Base-by-base conservation (phyloP, 1,284 basidiomycete species). In the Cystobasidiaceae sp. region DNA sequence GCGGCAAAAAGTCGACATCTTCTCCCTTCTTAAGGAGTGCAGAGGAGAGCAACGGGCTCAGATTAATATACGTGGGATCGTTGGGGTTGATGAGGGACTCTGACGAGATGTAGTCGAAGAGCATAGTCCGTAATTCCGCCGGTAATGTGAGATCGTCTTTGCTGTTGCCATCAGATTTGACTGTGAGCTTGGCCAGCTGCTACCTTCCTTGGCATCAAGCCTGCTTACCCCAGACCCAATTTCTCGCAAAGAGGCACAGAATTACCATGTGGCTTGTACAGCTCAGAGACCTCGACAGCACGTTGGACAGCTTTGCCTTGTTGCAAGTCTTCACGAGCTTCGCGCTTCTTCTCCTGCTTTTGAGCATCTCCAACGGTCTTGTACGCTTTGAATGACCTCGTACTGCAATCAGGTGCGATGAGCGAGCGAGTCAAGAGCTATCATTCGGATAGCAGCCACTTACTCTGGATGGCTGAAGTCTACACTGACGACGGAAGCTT, bases 1-100 rank as follows among this genome's bases (percentile, higher is more conserved):
- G 61, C 33, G 61, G 51, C 52, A 64, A 56, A 23, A 64, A 64
- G 33, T 56, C 52, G 11, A 56, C 21, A 39, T 64, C 43, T 49
- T 64, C 61, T 23, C 61, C 61, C 45, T 64, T 64, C 61, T 64
- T 64, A n/a, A 64, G 44, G 6, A 64, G 19, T 2, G 51, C 61
- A 13, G 17, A 15, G 1, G 51, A 33, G n/a, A 64, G 61, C 11
- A 27, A 4, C 9, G 44, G 51, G 27, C 56, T 27, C 7, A 64
- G 33, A 3, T 39, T 55, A 13, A 56, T 45, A 39, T 64, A 64
- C 2, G 51, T 17, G 17, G 45, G 61, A 37, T 64, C 61, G 41
- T 55, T 39, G 19, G 52, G 34, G 28, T 56, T 64, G 52, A 64
- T 48, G 25, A 55, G 61, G 8, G 39, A 45, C 17, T 56, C 28